Evolutionary conservation across 768 basidiomycete species (phyloP).

Genomic region (Rubroboletus satanas): DNA sequence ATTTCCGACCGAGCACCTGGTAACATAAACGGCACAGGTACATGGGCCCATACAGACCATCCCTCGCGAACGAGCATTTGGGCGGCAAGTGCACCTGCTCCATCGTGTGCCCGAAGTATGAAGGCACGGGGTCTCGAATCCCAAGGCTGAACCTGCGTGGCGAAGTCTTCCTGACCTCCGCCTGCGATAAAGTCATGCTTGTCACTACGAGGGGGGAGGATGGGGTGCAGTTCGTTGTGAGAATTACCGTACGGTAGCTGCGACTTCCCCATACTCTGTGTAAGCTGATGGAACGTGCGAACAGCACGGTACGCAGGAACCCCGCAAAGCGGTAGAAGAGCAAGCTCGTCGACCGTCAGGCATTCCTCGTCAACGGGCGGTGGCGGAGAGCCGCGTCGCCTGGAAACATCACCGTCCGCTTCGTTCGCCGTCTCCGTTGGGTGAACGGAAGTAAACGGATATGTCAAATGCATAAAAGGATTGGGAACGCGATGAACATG

Average conservation of each 20-base stretch:
- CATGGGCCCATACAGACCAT: slow-evolving; percentile 74
- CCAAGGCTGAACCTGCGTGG: slow-evolving; percentile 1
- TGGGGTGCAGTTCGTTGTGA: slow-evolving; percentile 28
- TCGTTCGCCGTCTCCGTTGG: slow-evolving; percentile 9
- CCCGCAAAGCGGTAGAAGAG: slow-evolving; percentile 74
- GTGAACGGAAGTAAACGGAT: slow-evolving; percentile 16
- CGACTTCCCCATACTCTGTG: slow-evolving; percentile 20
- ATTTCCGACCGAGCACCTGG: slow-evolving; percentile 35
- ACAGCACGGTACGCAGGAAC: slow-evolving; percentile 81
- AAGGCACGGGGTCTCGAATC: slow-evolving; percentile 42
- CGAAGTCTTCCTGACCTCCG: slow-evolving; percentile 20
- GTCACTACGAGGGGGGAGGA: slow-evolving; percentile 24
- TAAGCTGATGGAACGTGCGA: slow-evolving; percentile 52
- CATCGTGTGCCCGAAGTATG: slow-evolving; percentile 71
- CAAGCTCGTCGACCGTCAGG: slow-evolving; percentile 66
- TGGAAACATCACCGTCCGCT: slow-evolving; percentile 6
- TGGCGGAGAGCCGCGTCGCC: slow-evolving; percentile 7
- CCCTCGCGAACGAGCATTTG: slow-evolving; percentile 72
- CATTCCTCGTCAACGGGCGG: slow-evolving; percentile 9
- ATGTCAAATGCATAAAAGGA: slow-evolving; percentile 41
- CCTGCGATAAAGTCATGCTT: slow-evolving; percentile 25
- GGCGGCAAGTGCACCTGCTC: slow-evolving; percentile 68
- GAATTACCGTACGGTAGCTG: slow-evolving; percentile 24
- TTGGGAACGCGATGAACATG: slow-evolving; percentile 71
- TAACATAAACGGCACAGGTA: slow-evolving; percentile 37